Evolutionary conservation across 2,329 filamentous ascomycete genomes (phyloP), one percentile per base, ranked within the genome.

Genomic region (Aspergillus sp.): DNA sequence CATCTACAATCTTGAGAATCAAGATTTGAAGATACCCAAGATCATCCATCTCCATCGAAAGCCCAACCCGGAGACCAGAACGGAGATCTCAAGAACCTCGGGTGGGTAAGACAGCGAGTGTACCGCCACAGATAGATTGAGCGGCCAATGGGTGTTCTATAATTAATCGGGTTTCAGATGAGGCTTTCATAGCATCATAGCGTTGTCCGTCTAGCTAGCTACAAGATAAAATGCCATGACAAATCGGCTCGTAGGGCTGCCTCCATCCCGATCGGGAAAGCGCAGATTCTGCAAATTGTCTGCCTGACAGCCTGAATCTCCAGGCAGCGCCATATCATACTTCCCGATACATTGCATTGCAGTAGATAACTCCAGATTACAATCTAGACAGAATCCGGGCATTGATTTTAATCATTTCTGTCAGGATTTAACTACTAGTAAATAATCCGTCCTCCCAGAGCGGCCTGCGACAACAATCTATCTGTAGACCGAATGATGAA

Each of bases 401-500:
- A 20, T 20, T 20, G 26, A 3, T 22, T 4, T 22, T 22, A 22
- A 22, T 24, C 24, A 5, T 24, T 5, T 4, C 24, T 24, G 24
- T 6, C 24, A 24, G 24, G 4, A 5, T 24, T 4, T 2, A 20
- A 20, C 20, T 20, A 20, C 24, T 24, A 24, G 24, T 24, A 4
- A 24, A 24, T 4, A 24, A 24, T 36, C 12, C 32, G 20, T 36
- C 4, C 11, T 36, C 32, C 32, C 5, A 16, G 32, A 36, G 14
- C 11, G 26, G 32, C 32, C 32, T 12, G 32, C 32, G 11, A 36
- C 32, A 14, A 14, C 12, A n/a, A 42, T 42, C 36, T 16, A 42
- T 42, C 36, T n/a, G 14, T 18, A 42, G 36, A 24, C 52, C 54
- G 45, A 51, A 55, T 55, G 52, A 54, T 52, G 49, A 52, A 54